Percentiles rank a stretch among this genome's conserved stretches.
Conservation (phyloP, 345 rosid genomes). For the Psidium guajava region DNA sequence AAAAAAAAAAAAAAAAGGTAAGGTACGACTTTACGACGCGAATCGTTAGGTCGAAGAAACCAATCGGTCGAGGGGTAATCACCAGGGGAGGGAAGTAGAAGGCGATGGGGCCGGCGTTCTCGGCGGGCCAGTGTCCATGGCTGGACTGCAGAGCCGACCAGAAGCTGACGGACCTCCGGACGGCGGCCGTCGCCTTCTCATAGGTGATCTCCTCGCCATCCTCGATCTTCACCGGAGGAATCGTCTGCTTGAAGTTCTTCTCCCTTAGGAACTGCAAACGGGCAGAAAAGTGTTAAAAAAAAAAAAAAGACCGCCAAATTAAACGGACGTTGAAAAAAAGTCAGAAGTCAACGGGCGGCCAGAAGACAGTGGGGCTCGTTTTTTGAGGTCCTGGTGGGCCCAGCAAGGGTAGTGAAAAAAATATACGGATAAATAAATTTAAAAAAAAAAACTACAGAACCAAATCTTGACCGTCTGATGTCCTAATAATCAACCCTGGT, state of each 20-base stretch:
- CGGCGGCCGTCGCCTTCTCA: slow-evolving; percentile 33
- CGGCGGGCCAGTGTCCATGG: slow-evolving; percentile 67
- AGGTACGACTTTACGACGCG: background rate
- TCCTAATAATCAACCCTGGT: no score
- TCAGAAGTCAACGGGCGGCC: no score
- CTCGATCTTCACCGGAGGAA: slow-evolving; percentile 32
- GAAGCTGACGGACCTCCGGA: slow-evolving; percentile 32
- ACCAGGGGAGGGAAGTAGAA: slow-evolving; percentile 58
- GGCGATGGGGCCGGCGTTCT: slow-evolving; percentile 42
- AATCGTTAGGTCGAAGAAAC: background rate
- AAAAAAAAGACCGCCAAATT: background rate
- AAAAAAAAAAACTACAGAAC: no score
- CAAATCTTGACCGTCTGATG: no score
- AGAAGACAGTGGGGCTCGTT: no score
- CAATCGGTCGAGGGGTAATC: background rate
- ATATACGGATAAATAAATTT: no score
- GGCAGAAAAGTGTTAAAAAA: background rate
- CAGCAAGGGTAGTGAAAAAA: no score
- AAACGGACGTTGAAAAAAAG: background rate
- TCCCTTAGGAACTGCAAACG: slow-evolving; percentile 38
- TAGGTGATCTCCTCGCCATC: slow-evolving; percentile 27
- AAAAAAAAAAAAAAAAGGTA: background rate
- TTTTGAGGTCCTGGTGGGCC: no score
- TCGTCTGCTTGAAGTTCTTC: slow-evolving; percentile 38
- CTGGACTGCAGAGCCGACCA: slow-evolving; percentile 49